These are phyloP conservation scores for Mallotus japonicus DNA, from an alignment of 441 rosid species.

Conservation along the genomic window DNA sequence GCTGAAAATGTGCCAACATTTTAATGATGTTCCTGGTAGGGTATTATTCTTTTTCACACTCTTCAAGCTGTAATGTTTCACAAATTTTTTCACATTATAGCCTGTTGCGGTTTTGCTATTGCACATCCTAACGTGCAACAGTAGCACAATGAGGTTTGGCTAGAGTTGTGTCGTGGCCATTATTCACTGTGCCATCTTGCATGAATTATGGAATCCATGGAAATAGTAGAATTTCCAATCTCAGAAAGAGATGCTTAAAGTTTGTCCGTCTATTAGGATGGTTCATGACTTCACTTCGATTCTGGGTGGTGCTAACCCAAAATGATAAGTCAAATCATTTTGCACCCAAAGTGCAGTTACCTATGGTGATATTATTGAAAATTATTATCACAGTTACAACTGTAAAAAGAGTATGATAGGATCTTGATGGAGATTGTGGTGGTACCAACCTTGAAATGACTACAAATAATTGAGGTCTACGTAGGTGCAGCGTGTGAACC, in stretches of 20 bases:
- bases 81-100: neutral
- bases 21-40: neutral
- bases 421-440: neutral
- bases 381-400: neutral
- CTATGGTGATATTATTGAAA: neutral
- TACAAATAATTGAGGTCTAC: neutral
- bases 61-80: neutral
- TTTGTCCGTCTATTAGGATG: no score
- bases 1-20: constrained; percentile 13
- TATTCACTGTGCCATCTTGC: neutral
- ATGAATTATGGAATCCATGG: neutral
- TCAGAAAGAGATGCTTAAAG: no score
- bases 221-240: no score
- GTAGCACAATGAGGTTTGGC: neutral
- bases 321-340: no score
- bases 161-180: neutral
- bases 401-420: neutral
- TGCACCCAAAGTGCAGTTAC: neutral
- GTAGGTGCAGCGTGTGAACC: neutral
- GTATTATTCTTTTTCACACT: neutral
- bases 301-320: no score
- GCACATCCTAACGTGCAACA: neutral
- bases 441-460: neutral
- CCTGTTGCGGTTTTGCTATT: neutral
- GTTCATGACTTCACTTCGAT: no score